phyloP scores from a whole-genome alignment of 1,139 yeast species.

The Blastobotrys persicus region DNA sequence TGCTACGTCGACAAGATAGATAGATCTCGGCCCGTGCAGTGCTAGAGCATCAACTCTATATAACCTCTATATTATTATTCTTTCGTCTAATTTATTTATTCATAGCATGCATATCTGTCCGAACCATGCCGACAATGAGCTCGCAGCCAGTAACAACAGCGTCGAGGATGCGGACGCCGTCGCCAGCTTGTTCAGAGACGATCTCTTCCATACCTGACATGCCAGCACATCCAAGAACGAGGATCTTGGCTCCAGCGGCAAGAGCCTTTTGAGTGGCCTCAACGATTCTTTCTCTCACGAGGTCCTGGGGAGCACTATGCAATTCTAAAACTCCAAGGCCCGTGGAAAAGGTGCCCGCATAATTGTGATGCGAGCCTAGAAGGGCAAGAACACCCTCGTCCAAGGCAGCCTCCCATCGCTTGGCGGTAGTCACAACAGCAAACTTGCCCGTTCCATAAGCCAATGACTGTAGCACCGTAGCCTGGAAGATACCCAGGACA shows the following conservation, averaged over 20 bases:
- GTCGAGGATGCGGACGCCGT: constrained; percentile 32
- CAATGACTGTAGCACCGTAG: constrained; percentile 58
- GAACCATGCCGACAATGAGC: constrained; percentile 24
- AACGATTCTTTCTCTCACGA: constrained; percentile 25
- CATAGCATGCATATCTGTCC: constrained; percentile 9
- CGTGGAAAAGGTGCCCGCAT: constrained; percentile 41
- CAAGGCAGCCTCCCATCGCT: constrained; percentile 62
- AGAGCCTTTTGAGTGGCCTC: constrained; percentile 31
- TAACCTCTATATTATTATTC: too few relatives aligned
- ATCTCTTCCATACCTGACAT: constrained; percentile 36
- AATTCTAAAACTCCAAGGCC: constrained; percentile 38
- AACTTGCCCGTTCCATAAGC: constrained; percentile 51
- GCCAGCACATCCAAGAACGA: constrained; percentile 38
- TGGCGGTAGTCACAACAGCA: constrained; percentile 69
- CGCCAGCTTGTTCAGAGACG: constrained; percentile 30
- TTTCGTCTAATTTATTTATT: too few relatives aligned
- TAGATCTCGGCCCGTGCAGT: too few relatives aligned
- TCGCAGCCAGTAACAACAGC: constrained; percentile 37
- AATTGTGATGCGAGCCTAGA: constrained; percentile 39
- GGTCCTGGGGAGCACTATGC: constrained; percentile 26
- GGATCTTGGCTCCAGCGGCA: constrained; percentile 31
- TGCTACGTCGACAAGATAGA: too few relatives aligned
- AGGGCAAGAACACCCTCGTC: constrained; percentile 53
- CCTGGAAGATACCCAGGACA: constrained; percentile 75
- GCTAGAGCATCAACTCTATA: too few relatives aligned